These are phyloP conservation scores for Rubia balearica DNA, from an alignment of 305 asterid species.

Conservation along the genomic window DNA sequence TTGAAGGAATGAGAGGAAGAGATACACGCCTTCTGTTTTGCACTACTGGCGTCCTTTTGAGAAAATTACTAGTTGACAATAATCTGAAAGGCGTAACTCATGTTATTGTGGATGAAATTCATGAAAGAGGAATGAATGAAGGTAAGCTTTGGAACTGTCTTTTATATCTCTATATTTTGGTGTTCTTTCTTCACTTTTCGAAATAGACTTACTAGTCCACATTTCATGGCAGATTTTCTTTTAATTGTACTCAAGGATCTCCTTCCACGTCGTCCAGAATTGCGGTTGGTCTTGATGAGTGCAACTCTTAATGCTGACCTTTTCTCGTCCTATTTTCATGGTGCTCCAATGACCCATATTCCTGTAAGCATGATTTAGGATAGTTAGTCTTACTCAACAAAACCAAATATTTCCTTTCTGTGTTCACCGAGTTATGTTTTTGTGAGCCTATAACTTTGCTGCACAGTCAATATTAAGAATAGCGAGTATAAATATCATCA, in stretches of 20 bases:
- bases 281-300: slow-evolving; percentile 84
- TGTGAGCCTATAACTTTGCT: neutral
- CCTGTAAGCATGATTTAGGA: slow-evolving; percentile 49
- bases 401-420: neutral
- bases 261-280: slow-evolving; percentile 81
- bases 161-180: slow-evolving; percentile 14
- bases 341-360: slow-evolving; percentile 81
- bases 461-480: neutral
- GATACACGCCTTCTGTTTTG: slow-evolving; percentile 92
- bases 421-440: neutral
- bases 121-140: slow-evolving; percentile 98
- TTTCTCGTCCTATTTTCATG: slow-evolving; percentile 79
- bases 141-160: slow-evolving; percentile 35
- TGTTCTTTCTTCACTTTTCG: neutral
- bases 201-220: slow-evolving; percentile 14
- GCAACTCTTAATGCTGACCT: slow-evolving; percentile 93
- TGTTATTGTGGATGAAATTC: slow-evolving; percentile 90
- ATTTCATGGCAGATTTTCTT: slow-evolving; percentile 70
- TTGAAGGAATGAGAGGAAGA: slow-evolving; percentile 91
- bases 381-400: neutral
- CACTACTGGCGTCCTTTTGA: slow-evolving; percentile 77
- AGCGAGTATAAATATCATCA: neutral
- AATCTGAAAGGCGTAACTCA: slow-evolving; percentile 76
- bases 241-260: slow-evolving; percentile 87
- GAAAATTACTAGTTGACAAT: slow-evolving; percentile 85